phyloP scores from a whole-genome alignment of 176 grass and related monocot genomes.

The Aegilops bicornis region DNA sequence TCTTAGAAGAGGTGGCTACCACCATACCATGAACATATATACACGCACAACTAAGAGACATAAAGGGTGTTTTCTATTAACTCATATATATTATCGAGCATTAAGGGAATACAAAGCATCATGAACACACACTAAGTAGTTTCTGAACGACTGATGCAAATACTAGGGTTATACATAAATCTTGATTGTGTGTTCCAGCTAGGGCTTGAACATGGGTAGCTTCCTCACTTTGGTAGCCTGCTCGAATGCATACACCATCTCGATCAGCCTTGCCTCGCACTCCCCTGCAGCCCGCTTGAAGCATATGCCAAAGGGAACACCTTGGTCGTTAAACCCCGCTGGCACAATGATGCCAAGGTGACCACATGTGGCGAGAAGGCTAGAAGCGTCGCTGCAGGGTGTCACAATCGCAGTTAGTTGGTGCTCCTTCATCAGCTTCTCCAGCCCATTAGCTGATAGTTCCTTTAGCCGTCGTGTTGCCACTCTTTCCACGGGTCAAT shows the following conservation, averaged over 20 bases:
- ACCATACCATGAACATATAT: too few species aligned
- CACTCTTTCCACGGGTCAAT: slow-evolving; percentile 30
- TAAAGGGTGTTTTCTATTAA: too few species aligned
- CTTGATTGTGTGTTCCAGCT: not conserved
- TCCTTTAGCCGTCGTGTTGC: slow-evolving; percentile 17
- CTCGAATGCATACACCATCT: slow-evolving; percentile 65
- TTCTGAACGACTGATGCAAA: too few species aligned
- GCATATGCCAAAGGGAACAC: slow-evolving; percentile 43
- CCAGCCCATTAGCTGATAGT: slow-evolving; percentile 30
- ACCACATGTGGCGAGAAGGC: slow-evolving; percentile 38
- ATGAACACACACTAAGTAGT: too few species aligned
- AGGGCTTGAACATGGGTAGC: slow-evolving; percentile 21
- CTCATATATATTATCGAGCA: too few species aligned
- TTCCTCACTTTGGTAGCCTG: slow-evolving; percentile 46
- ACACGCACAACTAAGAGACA: too few species aligned
- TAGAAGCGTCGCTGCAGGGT: not conserved
- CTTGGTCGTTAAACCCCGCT: slow-evolving; percentile 35
- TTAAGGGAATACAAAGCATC: too few species aligned
- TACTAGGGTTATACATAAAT: too few species aligned
- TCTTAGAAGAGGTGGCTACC: too few species aligned
- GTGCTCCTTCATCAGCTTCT: slow-evolving; percentile 38
- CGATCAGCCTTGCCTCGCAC: slow-evolving; percentile 49
- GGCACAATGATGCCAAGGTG: slow-evolving; percentile 47
- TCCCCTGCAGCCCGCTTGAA: slow-evolving; percentile 60
- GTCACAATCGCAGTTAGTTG: slow-evolving; percentile 46